A percentile compares a stretch with the other conserved stretches of the same genome.
These are phyloP conservation scores for Fusarium xyrophilum DNA, from an alignment of 2,329 filamentous ascomycete species.

Conservation along the genomic window DNA sequence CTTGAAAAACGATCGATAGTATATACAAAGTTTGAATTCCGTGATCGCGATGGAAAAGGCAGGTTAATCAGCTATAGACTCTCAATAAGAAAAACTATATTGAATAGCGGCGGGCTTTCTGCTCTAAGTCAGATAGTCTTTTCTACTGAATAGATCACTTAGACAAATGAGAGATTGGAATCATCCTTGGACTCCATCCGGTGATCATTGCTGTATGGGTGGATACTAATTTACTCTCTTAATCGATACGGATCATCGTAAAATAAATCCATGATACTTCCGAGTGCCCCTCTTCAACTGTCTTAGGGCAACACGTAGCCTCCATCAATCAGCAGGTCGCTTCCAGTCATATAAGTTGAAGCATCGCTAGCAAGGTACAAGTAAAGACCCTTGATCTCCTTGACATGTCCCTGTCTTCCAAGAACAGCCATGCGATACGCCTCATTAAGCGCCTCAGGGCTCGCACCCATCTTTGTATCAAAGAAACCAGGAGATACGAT, in stretches of 20 bases:
- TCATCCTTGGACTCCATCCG: not conserved
- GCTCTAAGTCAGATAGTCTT: not conserved
- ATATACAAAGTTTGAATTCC: not conserved
- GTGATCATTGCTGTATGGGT: no score
- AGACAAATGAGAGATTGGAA: not conserved
- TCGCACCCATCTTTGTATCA: constrained; percentile 59
- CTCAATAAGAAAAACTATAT: not conserved
- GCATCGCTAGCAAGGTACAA: constrained; percentile 61
- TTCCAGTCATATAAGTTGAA: constrained; percentile 32
- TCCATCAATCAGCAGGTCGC: constrained; percentile 28
- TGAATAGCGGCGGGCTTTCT: not conserved
- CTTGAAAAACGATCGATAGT: not conserved
- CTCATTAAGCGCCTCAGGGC: constrained; percentile 53
- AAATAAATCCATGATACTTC: not conserved
- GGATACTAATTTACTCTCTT: not conserved
- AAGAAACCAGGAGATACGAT: constrained; percentile 58
- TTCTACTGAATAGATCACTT: no score
- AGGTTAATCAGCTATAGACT: not conserved
- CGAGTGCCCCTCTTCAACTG: not conserved
- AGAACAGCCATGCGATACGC: constrained; percentile 57
- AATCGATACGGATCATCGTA: no score
- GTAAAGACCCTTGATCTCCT: constrained; percentile 69
- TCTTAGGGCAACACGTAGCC: constrained; percentile 23
- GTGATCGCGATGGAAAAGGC: not conserved
- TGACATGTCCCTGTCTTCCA: constrained; percentile 66